phyloP scores from a whole-genome alignment of 495 filamentous ascomycete genomes.

The Arthonia radiata region DNA sequence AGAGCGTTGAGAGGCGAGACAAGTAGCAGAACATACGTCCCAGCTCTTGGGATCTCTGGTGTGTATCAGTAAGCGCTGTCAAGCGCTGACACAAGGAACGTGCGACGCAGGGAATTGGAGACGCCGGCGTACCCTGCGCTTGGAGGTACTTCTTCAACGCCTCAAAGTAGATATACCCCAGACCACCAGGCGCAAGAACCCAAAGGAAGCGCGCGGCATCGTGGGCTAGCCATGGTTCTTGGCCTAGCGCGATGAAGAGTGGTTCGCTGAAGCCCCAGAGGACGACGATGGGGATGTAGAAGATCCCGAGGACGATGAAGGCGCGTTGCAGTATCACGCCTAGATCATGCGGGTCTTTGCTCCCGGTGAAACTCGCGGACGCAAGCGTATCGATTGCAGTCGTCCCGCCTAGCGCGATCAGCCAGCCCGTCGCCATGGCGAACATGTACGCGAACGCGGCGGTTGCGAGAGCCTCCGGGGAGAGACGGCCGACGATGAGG shows the following conservation, averaged over 20 bases:
- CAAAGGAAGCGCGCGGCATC: constrained; percentile 54
- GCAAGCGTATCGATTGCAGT: constrained; percentile 77
- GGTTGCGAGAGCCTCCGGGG: constrained; percentile 57
- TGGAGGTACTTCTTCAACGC: constrained; percentile 80
- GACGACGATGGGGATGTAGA: constrained; percentile 53
- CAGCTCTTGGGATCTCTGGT: constrained; percentile 59
- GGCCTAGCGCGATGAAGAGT: constrained; percentile 52
- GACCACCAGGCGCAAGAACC: constrained; percentile 56
- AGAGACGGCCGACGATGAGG: constrained; percentile 57
- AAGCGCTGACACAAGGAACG: background rate
- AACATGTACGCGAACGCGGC: constrained; percentile 89
- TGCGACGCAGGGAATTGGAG: background rate
- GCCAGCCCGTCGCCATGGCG: constrained; percentile 73
- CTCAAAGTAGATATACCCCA: constrained; percentile 86
- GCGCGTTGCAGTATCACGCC: constrained; percentile 63
- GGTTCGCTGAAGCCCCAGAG: constrained; percentile 60
- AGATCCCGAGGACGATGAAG: constrained; percentile 43
- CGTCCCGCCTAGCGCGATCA: constrained; percentile 77
- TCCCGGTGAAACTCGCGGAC: constrained; percentile 69
- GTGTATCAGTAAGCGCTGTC: constrained; percentile 3
- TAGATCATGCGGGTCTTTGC: constrained; percentile 55
- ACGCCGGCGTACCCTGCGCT: constrained; percentile 40
- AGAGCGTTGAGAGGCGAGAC: constrained; percentile 56
- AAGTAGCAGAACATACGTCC: constrained; percentile 66
- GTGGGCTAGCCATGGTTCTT: constrained; percentile 51